These are phyloP conservation scores for Dactylonectria estremocensis DNA, from an alignment of 2,329 filamentous ascomycete genomes.

Conservation along the genomic window DNA sequence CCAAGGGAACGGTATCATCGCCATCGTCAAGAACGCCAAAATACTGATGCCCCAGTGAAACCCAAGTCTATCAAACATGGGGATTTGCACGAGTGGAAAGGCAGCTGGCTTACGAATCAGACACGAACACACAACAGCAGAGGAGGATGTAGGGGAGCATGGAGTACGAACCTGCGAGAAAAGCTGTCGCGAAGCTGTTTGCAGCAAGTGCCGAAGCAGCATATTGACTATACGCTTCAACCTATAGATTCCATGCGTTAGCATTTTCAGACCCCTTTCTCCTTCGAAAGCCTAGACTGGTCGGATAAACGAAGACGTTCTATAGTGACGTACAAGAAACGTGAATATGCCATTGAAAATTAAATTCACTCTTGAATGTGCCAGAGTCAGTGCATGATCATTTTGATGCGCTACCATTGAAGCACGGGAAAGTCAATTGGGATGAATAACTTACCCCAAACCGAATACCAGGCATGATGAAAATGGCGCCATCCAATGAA, in stretches of 20 bases:
- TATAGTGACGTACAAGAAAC: too few species aligned
- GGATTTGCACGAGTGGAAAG: not conserved
- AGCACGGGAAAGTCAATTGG: not conserved
- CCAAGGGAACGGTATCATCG: not conserved
- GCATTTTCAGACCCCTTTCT: too few species aligned
- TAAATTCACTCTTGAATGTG: too few species aligned
- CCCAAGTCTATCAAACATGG: not conserved
- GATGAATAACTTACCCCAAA: constrained; percentile 34
- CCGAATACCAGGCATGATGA: constrained; percentile 39
- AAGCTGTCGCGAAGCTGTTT: not conserved
- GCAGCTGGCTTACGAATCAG: not conserved
- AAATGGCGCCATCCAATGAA: constrained; percentile 39
- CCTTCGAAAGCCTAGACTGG: too few species aligned
- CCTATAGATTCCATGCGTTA: not conserved
- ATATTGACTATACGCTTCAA: not conserved
- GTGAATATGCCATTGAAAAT: too few species aligned
- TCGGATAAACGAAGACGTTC: too few species aligned
- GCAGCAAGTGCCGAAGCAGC: not conserved
- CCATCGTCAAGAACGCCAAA: not conserved
- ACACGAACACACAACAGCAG: not conserved
- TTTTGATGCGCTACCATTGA: too few species aligned
- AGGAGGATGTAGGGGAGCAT: not conserved
- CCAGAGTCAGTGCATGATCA: not conserved
- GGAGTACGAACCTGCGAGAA: not conserved
- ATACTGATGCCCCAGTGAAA: not conserved